These are phyloP conservation scores for Selaginella moellendorffii DNA, from an alignment of 75 land plant genomes.

Conservation along the genomic window DNA sequence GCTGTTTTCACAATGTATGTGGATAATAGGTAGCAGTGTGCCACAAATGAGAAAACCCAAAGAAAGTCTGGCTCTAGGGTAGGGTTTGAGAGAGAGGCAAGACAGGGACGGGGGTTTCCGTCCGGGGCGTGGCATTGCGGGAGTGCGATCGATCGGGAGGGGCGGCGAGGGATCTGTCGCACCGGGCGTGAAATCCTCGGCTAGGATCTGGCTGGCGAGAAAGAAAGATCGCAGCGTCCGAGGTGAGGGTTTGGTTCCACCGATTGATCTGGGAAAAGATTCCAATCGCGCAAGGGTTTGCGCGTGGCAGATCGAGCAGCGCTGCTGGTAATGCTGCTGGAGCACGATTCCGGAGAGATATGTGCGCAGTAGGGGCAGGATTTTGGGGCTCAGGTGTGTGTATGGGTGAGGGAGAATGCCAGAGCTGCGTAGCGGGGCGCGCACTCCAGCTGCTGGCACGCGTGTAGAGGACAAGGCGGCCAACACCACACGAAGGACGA, in stretches of 20 bases:
- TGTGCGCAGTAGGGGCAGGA: background rate
- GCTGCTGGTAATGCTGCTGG: background rate
- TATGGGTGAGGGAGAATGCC: slow-evolving; percentile 99
- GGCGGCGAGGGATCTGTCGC: background rate
- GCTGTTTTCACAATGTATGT: background rate
- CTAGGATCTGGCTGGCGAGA: too few relatives aligned
- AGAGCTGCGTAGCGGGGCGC: slow-evolving; percentile 88
- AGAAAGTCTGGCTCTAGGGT: background rate
- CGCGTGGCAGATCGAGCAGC: background rate
- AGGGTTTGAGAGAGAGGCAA: too few relatives aligned
- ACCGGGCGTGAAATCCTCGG: background rate
- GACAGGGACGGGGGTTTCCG: too few relatives aligned
- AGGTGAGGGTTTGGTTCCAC: background rate
- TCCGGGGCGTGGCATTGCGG: too few relatives aligned
- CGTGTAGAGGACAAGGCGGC: slow-evolving; percentile 28
- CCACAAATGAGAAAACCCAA: background rate
- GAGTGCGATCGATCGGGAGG: background rate
- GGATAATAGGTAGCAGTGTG: background rate
- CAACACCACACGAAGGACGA: slow-evolving; percentile 18
- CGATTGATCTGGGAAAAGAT: background rate
- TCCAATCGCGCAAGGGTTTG: background rate
- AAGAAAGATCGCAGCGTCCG: background rate
- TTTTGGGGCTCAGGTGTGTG: slow-evolving; percentile 20
- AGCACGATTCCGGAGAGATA: background rate
- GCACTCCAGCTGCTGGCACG: slow-evolving; percentile 25